phyloP scores from a whole-genome alignment of 192 early-diverging fungal species.

The Gonapodya prolifera region DNA sequence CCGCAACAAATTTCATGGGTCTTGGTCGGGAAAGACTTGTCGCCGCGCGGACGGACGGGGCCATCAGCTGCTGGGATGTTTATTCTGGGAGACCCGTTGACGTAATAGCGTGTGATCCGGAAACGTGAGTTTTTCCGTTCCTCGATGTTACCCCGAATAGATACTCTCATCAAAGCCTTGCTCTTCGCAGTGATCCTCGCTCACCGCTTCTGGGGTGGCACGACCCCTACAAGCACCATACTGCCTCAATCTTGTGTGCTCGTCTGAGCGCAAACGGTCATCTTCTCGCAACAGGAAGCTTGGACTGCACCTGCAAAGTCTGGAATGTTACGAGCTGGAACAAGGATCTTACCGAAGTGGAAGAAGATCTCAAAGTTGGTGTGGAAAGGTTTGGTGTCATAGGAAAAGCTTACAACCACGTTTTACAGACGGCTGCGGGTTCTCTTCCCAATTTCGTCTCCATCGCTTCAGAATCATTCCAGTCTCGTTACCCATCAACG shows the following conservation, averaged over 20 bases:
- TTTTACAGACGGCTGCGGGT: not conserved
- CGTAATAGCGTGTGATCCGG: not conserved
- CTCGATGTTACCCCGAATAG: not conserved
- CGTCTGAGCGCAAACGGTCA: conserved; percentile 25
- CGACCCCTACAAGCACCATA: not conserved
- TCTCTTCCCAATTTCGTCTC: not conserved
- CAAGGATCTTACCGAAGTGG: conserved; percentile 27
- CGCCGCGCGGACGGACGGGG: not conserved
- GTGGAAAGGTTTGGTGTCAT: too few species aligned
- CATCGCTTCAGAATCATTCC: not conserved
- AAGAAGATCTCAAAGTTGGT: conserved; percentile 18
- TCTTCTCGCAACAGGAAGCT: conserved; percentile 29
- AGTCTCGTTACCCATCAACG: not conserved
- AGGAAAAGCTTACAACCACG: too few species aligned
- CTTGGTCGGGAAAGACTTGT: not conserved
- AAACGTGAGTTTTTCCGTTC: not conserved
- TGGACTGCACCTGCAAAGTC: conserved; percentile 42
- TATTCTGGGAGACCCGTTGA: not conserved
- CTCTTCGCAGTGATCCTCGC: not conserved
- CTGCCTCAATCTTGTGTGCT: conserved; percentile 30
- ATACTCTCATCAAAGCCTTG: not conserved
- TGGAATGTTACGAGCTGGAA: conserved; percentile 37
- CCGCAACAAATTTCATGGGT: not conserved
- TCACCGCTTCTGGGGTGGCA: not conserved
- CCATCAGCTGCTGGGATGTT: not conserved